A percentile compares a stretch with the other conserved stretches of the same genome.
Evolutionary conservation across 2,329 filamentous ascomycete genomes (phyloP).

Genomic region (Xylariaceae sp.): DNA sequence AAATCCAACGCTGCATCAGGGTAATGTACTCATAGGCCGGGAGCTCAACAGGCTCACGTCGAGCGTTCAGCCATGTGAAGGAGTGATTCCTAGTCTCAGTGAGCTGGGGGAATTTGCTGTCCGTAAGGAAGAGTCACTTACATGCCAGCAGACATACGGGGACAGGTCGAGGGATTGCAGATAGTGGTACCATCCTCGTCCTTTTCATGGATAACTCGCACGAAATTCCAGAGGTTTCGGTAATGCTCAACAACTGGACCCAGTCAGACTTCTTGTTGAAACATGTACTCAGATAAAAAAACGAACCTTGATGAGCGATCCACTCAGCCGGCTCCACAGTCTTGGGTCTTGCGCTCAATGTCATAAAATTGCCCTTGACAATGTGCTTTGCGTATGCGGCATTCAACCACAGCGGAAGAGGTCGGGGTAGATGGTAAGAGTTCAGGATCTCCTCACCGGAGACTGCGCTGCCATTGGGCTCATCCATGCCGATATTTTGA

Average conservation of each 20-base stretch:
- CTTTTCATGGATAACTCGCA: conserved; percentile 81
- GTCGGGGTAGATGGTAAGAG: conserved; percentile 61
- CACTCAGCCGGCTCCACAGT: conserved; percentile 93
- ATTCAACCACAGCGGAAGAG: conserved; percentile 71
- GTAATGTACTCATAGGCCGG: conserved; percentile 92
- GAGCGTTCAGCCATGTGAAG: conserved; percentile 92
- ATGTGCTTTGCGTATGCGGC: conserved; percentile 76
- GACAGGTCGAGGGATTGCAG: conserved; percentile 80
- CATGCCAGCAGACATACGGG: conserved; percentile 91
- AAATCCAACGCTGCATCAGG: conserved; percentile 95
- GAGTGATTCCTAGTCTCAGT: conserved; percentile 66
- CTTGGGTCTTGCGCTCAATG: conserved; percentile 84
- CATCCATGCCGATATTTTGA: conserved; percentile 66
- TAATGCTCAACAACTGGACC: conserved; percentile 83
- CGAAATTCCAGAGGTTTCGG: conserved; percentile 82
- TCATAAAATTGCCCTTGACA: conserved; percentile 97
- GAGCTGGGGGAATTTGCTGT: not conserved
- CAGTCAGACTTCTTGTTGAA: conserved; percentile 12
- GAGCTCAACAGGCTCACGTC: conserved; percentile 83
- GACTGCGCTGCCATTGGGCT: conserved; percentile 45
- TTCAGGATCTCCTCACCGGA: conserved; percentile 53
- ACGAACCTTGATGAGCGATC: conserved; percentile 87
- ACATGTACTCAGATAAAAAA: not conserved
- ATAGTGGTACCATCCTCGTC: conserved; percentile 74
- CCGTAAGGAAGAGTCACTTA: conserved; percentile 47